These are phyloP conservation scores for Trichomonascus vanleenenianus DNA, from an alignment of 805 yeast species.

Conservation along the genomic window DNA sequence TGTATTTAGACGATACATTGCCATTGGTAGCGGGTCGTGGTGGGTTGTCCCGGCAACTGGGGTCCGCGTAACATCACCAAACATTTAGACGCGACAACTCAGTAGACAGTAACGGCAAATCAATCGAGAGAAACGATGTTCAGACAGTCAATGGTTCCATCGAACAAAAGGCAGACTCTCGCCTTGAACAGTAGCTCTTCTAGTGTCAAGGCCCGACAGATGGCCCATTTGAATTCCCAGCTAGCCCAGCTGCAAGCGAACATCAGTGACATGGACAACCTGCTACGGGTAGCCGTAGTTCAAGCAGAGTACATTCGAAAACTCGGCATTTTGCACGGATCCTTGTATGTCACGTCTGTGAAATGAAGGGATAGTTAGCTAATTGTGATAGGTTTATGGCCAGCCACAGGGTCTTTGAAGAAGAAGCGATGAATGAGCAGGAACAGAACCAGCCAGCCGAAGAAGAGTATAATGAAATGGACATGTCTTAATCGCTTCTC, in stretches of 20 bases:
- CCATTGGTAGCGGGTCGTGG: too few relatives aligned
- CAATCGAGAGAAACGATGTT: neutral
- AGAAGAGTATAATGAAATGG: conserved; percentile 6
- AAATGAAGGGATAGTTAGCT: neutral
- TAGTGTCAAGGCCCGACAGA: conserved; percentile 31
- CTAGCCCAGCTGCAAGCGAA: conserved; percentile 52
- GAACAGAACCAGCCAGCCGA: conserved; percentile 5
- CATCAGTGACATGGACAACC: conserved; percentile 43
- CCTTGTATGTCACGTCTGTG: conserved; percentile 35
- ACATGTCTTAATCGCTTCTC: too few relatives aligned
- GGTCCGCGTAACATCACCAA: too few relatives aligned
- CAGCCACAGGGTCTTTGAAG: conserved; percentile 27
- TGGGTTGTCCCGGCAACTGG: neutral
- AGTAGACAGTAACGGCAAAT: too few relatives aligned
- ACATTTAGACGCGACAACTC: too few relatives aligned
- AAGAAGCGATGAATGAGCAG: conserved; percentile 19
- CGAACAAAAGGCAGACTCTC: neutral
- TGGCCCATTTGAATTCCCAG: conserved; percentile 44
- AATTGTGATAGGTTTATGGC: conserved; percentile 24
- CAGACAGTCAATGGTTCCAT: conserved; percentile 10
- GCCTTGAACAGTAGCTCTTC: neutral
- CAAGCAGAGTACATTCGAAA: conserved; percentile 47
- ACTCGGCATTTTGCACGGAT: conserved; percentile 51
- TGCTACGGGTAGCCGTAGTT: conserved; percentile 41
- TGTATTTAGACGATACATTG: too few relatives aligned